Evolutionary conservation across 2,329 filamentous ascomycete genomes (phyloP), one percentile per base, ranked within the genome.

Genomic region (Neofusicoccum cordaticola): DNA sequence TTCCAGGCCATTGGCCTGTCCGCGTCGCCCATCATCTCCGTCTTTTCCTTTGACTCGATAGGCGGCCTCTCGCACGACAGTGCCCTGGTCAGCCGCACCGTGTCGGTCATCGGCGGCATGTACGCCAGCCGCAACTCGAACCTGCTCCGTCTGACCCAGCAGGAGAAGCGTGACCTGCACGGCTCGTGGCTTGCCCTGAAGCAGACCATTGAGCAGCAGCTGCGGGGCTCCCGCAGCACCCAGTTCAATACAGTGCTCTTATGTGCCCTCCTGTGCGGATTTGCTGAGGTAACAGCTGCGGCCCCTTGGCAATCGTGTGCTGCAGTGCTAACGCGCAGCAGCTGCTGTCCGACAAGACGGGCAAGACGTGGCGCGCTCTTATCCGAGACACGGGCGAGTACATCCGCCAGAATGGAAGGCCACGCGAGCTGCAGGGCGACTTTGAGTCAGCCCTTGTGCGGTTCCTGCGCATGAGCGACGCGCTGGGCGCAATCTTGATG

Each of bases 1-100:
- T 64, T 64, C 62, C 51, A 58, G 37, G 62, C 62, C 35, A 58
- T 64, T 15, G 62, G 62, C 34, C 34, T 64, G 12, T 47, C 62
- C 27, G 44, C 62, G 22, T 57, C 62, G 15, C 62, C 62, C 15
- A 39, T 64, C 41, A 64, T 57, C 22, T 57, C 62, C 17, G 52
- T 64, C 22, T 64, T 64, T n/a, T 64, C 62, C 9, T 64, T 57
- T 13, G 44, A 58, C 35, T 57, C 51, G 3, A 58, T 64, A 15
- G 62, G 62, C 44, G 22, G 51, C 13, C 51, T 64, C 11, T 58
- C 52, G 17, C 62, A 64, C 12, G 42, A 42, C 27, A 64, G 58
- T 5, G 62, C 58, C 9, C 52, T 64, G 9, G 62, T 64, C 62
- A 57, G 15, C 44, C 51, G 27, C 27, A 64, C 62, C 17, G 51